These are phyloP conservation scores for Rhododendron ferrugineum DNA, from an alignment of 148 eudicot species.

Conservation along the genomic window DNA sequence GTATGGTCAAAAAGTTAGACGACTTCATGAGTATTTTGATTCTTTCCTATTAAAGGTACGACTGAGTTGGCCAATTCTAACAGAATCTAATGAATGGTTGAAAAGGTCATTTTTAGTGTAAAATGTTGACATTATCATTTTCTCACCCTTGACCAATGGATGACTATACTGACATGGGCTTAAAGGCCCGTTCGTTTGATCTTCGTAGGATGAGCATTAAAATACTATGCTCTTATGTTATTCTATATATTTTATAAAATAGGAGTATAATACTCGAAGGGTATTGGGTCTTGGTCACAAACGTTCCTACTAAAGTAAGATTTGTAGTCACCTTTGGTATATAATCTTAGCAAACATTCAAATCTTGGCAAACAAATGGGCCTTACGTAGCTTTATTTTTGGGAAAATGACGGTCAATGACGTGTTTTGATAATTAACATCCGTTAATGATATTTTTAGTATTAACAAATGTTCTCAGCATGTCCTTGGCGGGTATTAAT, in stretches of 20 bases:
- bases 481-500: too few relatives aligned
- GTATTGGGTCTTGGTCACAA: background rate
- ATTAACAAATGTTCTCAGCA: too few relatives aligned
- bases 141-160: background rate
- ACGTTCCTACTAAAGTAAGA: background rate
- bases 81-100: background rate
- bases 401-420: too few relatives aligned
- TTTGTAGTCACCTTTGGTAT: background rate
- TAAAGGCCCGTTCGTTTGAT: background rate
- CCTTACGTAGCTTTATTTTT: background rate
- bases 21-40: background rate
- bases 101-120: background rate
- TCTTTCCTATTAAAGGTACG: background rate
- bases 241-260: too few relatives aligned
- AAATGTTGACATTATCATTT: background rate
- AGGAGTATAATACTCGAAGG: too few relatives aligned
- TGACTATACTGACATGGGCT: background rate
- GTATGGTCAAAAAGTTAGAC: background rate
- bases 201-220: background rate
- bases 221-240: too few relatives aligned
- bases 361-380: background rate
- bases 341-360: background rate
- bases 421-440: too few relatives aligned
- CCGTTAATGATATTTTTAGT: accelerated
- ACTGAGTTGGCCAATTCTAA: background rate